These are phyloP conservation scores for Gyrodon lividus DNA, from an alignment of 768 basidiomycete genomes.

Conservation along the genomic window DNA sequence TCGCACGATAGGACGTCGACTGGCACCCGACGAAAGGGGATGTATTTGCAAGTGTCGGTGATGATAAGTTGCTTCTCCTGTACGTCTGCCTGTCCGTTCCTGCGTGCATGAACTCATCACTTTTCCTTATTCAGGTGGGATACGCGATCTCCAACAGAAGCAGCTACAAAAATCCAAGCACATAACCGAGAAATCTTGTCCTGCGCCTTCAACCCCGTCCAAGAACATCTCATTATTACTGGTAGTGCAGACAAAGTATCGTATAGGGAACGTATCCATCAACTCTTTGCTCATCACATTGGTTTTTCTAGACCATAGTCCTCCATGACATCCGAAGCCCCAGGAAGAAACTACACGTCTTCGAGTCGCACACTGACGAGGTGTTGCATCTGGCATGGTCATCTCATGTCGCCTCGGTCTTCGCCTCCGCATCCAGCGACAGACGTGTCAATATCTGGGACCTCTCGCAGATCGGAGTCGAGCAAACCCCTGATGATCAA, in stretches of 20 bases:
- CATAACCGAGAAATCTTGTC: constrained; percentile 91
- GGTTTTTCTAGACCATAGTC: constrained; percentile 63
- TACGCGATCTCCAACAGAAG: constrained; percentile 69
- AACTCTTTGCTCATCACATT: background rate
- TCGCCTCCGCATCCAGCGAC: constrained; percentile 93
- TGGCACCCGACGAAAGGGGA: constrained; percentile 86
- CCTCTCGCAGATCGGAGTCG: constrained; percentile 83
- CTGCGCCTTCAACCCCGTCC: constrained; percentile 85
- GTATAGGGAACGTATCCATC: background rate
- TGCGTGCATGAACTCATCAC: constrained; percentile 2
- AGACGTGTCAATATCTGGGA: constrained; percentile 96
- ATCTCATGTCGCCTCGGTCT: constrained; percentile 86
- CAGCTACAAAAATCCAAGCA: constrained; percentile 72
- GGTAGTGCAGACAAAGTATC: constrained; percentile 91
- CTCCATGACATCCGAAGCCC: constrained; percentile 83
- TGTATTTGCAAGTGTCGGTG: constrained; percentile 92
- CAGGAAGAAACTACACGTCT: constrained; percentile 79
- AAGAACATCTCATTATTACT: constrained; percentile 78
- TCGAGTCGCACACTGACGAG: constrained; percentile 92
- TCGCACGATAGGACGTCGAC: constrained; percentile 76
- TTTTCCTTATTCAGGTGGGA: constrained; percentile 74
- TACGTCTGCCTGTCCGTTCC: constrained; percentile 39
- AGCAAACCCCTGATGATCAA: constrained; percentile 97
- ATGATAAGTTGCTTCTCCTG: constrained; percentile 94
- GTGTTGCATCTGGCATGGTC: constrained; percentile 96